A percentile compares a stretch with the other conserved stretches of the same genome.
Conservation (phyloP, 129 eudicot genomes). For the Logfia minima region DNA sequence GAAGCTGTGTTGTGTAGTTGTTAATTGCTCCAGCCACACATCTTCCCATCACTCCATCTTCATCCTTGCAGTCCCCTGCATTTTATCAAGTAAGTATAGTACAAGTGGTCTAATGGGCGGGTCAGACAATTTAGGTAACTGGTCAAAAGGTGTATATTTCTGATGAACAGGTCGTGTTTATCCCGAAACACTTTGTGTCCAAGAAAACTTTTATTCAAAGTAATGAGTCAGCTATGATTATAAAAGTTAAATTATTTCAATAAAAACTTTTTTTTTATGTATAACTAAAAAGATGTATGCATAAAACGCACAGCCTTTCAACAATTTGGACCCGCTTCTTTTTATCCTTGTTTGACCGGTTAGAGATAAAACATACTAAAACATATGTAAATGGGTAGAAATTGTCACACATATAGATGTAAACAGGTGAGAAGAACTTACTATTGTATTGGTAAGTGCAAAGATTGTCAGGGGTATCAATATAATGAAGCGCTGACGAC, state of each 20-base stretch:
- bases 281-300: not conserved
- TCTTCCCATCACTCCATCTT: slow-evolving; percentile 55
- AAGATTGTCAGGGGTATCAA: slow-evolving; percentile 73
- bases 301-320: not conserved
- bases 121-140: not conserved
- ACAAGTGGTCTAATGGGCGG: not conserved
- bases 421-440: slow-evolving; percentile 7
- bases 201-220: too few relatives aligned
- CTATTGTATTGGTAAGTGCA: slow-evolving; percentile 71
- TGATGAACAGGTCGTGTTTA: not conserved
- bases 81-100: not conserved
- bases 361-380: not conserved
- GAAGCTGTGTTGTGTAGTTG: slow-evolving; percentile 85
- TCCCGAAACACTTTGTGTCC: not conserved
- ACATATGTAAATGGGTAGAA: not conserved
- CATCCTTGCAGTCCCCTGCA: slow-evolving; percentile 96
- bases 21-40: slow-evolving; percentile 94
- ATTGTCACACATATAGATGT: not conserved
- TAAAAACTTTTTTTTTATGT: too few relatives aligned
- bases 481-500: slow-evolving; percentile 80
- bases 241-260: too few relatives aligned
- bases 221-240: too few relatives aligned
- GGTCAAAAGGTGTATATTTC: not conserved
- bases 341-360: not conserved
- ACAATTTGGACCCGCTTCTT: too few relatives aligned